phyloP scores from a whole-genome alignment of 805 yeast species.

The Candida stauntonica region DNA sequence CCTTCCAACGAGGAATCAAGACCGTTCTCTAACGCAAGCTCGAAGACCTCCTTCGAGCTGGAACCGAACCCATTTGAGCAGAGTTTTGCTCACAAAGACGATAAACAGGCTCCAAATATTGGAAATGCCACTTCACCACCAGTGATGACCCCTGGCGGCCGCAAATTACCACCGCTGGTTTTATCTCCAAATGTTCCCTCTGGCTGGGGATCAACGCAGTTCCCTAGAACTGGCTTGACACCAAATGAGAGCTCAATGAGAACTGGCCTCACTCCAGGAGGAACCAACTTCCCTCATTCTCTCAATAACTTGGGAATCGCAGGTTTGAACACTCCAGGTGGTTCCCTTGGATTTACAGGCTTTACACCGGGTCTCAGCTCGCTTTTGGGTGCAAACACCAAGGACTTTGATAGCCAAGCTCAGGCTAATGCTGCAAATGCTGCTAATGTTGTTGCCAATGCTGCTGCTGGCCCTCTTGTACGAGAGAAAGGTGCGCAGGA shows the following conservation, averaged over 20 bases:
- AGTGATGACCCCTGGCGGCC: constrained; percentile 51
- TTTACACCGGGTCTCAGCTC: constrained; percentile 35
- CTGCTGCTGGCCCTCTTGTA: constrained; percentile 1
- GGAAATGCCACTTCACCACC: constrained; percentile 39
- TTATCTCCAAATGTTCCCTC: constrained; percentile 26
- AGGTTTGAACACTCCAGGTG: constrained; percentile 25
- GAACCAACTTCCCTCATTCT: constrained; percentile 37
- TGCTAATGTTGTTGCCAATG: neutral
- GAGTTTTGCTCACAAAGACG: constrained; percentile 73
- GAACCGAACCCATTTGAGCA: constrained; percentile 96
- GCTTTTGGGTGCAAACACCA: constrained; percentile 20
- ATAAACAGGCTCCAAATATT: constrained; percentile 26
- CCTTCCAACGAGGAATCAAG: constrained; percentile 2
- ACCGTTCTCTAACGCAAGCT: constrained; percentile 9
- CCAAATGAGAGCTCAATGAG: constrained; percentile 74
- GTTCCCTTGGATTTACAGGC: constrained; percentile 18
- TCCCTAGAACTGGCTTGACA: constrained; percentile 54
- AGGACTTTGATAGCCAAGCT: constrained; percentile 17
- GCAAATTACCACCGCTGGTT: constrained; percentile 48
- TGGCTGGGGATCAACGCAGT: constrained; percentile 20
- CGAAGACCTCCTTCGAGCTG: constrained; percentile 51
- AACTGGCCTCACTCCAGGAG: constrained; percentile 69
- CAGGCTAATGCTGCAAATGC: constrained; percentile 9
- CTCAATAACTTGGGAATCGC: constrained; percentile 30
- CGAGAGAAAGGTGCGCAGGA: constrained; percentile 1